phyloP scores from a whole-genome alignment of 2,329 filamentous ascomycete species.

The Colletotrichum liriopes region DNA sequence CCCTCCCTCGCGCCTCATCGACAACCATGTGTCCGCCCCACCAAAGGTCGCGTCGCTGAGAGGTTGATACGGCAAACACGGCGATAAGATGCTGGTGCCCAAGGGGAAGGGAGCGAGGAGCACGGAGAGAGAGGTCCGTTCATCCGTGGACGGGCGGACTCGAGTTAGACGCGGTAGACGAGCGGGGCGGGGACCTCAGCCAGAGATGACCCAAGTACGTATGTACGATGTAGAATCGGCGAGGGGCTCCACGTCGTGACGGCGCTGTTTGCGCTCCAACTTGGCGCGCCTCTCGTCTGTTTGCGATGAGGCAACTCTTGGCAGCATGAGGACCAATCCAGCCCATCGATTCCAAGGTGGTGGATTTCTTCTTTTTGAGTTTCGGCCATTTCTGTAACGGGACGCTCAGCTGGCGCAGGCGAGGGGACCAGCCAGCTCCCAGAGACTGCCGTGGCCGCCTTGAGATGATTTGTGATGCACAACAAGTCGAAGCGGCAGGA shows the following conservation, averaged over 20 bases:
- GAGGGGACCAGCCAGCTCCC: background rate
- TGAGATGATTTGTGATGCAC: background rate
- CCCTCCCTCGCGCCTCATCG: slow-evolving; percentile 10
- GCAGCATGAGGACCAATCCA: slow-evolving; percentile 8
- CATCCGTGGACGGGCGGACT: background rate
- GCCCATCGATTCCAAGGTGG: background rate
- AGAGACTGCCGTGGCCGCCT: background rate
- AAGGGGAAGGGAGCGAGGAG: background rate
- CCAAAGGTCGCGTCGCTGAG: slow-evolving; percentile 16
- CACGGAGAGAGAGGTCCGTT: background rate
- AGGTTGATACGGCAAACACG: background rate
- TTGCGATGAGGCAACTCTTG: slow-evolving; percentile 21
- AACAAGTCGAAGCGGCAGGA: slow-evolving; percentile 15
- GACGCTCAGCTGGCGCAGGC: slow-evolving; percentile 14
- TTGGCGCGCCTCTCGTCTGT: slow-evolving; percentile 12
- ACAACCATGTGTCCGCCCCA: slow-evolving; percentile 29
- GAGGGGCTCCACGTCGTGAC: background rate
- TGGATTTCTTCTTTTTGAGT: slow-evolving; percentile 1
- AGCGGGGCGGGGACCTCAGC: background rate
- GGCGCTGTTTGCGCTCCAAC: background rate
- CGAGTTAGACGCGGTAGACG: slow-evolving; percentile 25
- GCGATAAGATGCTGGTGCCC: background rate
- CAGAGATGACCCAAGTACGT: background rate
- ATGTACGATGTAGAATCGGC: background rate
- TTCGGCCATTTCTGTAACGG: slow-evolving; percentile 34